Evolutionary conservation across 345 rosid genomes (phyloP), one percentile per base, ranked within the genome.

Genomic region (Combretum micranthum): DNA sequence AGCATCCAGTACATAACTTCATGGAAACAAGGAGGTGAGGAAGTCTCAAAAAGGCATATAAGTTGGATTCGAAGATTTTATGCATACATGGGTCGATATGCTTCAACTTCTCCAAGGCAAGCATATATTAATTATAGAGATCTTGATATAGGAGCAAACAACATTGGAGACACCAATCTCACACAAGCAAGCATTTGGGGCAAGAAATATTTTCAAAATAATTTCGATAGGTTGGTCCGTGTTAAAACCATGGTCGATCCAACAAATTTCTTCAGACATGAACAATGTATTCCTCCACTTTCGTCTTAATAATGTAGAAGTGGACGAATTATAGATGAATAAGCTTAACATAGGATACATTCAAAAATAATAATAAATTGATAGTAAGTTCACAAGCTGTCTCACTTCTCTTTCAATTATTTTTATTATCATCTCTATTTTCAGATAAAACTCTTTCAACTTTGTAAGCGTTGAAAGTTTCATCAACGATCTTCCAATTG

Each of bases 201-300:
- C 3, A 25, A 25, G 5, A 25, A 25, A 25, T 25, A 25, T 25
- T 25, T 25, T 25, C n/a, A n/a, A n/a, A 58, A 56, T 15, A 72
- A 78, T 43, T 78, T 75, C 25, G 57, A 75, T 25, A 64, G 60
- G 56, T 55, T 78, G 53, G 75, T 66, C 10, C 63, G 22, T 20
- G 77, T 78, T 32, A 78, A 75, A 62, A 75, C 80, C 0, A 8
- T 12, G 10, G 68, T 61, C 17, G 73, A 75, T 69, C 80, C 75
- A 39, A n/a, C 25, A 12, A 78, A 75, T 59, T 78, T 75, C 56
- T n/a, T n/a, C n/a, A n/a, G n/a, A n/a, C n/a, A n/a, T n/a, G n/a
- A n/a, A n/a, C n/a, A n/a, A n/a, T n/a, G 61, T 44, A 44, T 57
- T 44, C 61, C 61, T 14, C 61, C 61, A 0, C 22, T 57, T 57